phyloP scores from a whole-genome alignment of 306 rosid genomes.

The Glycyrrhiza uralensis region DNA sequence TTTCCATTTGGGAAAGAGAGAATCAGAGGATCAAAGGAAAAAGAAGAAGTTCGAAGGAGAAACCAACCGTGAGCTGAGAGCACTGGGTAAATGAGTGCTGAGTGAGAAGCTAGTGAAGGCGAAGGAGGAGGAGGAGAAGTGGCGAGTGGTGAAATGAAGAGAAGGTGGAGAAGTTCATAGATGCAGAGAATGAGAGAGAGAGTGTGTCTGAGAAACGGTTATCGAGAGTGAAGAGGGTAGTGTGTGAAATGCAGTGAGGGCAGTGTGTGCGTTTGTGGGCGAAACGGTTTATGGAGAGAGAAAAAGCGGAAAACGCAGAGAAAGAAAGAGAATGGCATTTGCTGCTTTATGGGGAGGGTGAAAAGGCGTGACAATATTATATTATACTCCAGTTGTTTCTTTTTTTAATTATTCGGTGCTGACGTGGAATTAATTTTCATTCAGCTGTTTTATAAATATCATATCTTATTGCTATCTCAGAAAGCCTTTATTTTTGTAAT shows the following conservation, averaged over 20 bases:
- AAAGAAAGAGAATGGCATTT: not conserved
- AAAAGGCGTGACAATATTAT: constrained; percentile 20
- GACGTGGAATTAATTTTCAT: too few relatives aligned
- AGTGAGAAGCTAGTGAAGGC: not conserved
- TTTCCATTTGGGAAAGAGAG: constrained; percentile 53
- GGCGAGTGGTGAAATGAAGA: not conserved
- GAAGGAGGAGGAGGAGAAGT: not conserved
- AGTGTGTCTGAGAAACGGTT: constrained; percentile 17
- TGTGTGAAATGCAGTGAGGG: not conserved
- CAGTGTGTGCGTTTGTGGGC: constrained; percentile 31
- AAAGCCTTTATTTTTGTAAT: too few relatives aligned
- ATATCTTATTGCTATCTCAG: too few relatives aligned
- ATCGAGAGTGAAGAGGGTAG: not conserved
- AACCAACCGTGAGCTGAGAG: too few relatives aligned
- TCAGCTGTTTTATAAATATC: too few relatives aligned
- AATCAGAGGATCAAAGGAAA: not conserved
- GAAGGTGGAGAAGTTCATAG: constrained; percentile 26
- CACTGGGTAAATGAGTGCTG: not conserved
- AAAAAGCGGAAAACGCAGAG: constrained; percentile 9
- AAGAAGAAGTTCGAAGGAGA: not conserved
- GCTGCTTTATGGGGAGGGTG: constrained; percentile 32
- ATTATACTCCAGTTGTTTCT: not conserved
- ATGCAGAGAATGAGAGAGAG: constrained; percentile 5
- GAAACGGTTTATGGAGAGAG: constrained; percentile 35
- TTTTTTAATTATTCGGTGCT: not conserved